Evolutionary conservation across 768 basidiomycete genomes (phyloP), one percentile per base, ranked within the genome.

Genomic region (Suillus hirtellus): DNA sequence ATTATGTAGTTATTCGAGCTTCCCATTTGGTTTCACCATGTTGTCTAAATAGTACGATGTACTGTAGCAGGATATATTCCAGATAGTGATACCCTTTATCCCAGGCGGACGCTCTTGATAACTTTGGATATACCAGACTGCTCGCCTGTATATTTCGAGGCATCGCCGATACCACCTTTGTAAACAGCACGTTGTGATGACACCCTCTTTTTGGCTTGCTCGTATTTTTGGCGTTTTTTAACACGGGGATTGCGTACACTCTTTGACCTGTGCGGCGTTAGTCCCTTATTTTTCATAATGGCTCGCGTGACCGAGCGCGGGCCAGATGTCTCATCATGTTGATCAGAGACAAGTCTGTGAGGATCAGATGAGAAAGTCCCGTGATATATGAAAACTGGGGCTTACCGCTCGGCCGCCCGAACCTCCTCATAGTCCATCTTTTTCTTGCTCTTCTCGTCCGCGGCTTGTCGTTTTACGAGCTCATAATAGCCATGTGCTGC

Each of bases 231-330:
- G 40, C 94, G 86, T 76, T 99, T 99, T 86, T 98, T 99, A 76
- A 99, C 95, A 65, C 97, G 88, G 47, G 96, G 96, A 79, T 99
- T 99, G 67, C 96, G 93, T 43, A 94, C 93, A 61, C 84, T 83
- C 78, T 99, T 98, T 49, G 91, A 80, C 62, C 97, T 87, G 65
- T 83, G 87, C 5, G 96, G 96, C 17, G 96, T 98, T 59, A 99
- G 86, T 62, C 97, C 96, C 71, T 88, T 90, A 84, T 99, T 99
- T 70, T 89, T 88, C 69, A 98, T 82, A 69, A 99, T 99, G 7
- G 93, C 88, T 12, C 93, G 87, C 8, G 94, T 95, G 65, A 97
- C 84, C 9, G 89, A 87, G 31, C 97, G 90, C 46, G 95, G 97
- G 6, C 96, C 96, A 15, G 75, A 76, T n/a, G 70, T 63, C 55